Percentiles rank a stretch among this genome's conserved stretches.
phyloP scores from a whole-genome alignment of 208 protist genomes.

The Trypanosoma cruzi region DNA sequence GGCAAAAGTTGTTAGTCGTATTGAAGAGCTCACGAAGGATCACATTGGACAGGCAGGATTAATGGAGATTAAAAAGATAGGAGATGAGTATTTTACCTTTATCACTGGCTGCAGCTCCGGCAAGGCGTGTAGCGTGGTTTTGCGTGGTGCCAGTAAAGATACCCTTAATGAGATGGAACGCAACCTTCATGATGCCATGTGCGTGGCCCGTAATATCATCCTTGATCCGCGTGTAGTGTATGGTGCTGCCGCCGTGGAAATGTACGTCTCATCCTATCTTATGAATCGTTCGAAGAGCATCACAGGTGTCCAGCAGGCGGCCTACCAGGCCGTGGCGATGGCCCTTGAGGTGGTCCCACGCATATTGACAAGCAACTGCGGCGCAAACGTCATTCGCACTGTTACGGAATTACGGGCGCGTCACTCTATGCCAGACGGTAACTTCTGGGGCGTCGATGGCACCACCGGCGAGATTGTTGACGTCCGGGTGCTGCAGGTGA shows the following conservation, averaged over 20 bases:
- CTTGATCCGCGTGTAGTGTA: constrained; percentile 97
- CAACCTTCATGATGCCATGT: constrained; percentile 99
- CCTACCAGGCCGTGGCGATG: constrained; percentile 97
- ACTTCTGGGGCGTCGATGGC: constrained; percentile 98
- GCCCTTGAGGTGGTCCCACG: constrained; percentile 96
- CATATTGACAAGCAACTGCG: constrained; percentile 99
- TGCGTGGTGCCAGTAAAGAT: constrained; percentile 99
- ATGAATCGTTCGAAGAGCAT: constrained; percentile 95
- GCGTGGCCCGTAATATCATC: constrained; percentile 98
- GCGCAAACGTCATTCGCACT: constrained; percentile 97
- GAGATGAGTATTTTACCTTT: constrained; percentile 99
- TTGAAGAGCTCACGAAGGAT: constrained; percentile 97
- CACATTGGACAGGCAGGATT: constrained; percentile 98
- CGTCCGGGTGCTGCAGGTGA: constrained; percentile 95
- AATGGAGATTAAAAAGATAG: constrained; percentile 99
- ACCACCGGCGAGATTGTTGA: constrained; percentile 96
- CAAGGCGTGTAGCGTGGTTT: constrained; percentile 99
- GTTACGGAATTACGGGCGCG: constrained; percentile 98
- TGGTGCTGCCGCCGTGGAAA: constrained; percentile 99
- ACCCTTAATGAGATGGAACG: constrained; percentile 99
- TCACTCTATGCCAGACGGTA: constrained; percentile 85
- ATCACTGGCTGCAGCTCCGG: constrained; percentile 98
- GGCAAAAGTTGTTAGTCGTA: constrained; percentile 97
- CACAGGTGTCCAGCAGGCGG: constrained; percentile 96
- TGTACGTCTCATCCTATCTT: constrained; percentile 95